phyloP scores from a whole-genome alignment of 352 stramenopile species.

The Pythium volutum region DNA sequence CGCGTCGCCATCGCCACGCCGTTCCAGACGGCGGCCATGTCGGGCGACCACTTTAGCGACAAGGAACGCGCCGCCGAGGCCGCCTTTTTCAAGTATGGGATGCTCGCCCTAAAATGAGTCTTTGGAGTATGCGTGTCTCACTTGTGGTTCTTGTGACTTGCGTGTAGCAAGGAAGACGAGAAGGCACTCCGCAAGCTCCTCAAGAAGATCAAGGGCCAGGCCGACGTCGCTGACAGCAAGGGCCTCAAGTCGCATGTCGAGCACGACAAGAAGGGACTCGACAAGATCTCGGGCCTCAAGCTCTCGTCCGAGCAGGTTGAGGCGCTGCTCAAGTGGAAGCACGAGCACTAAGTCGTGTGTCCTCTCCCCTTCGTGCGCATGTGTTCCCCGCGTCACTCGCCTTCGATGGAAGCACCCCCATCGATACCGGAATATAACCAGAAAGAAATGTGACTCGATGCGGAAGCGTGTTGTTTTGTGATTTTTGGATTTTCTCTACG shows the following conservation, averaged over 20 bases:
- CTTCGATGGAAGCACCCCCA: too few species aligned
- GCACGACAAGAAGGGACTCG: constrained; percentile 73
- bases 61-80: constrained; percentile 79
- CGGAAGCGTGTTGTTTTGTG: neutral
- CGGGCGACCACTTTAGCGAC: constrained; percentile 41
- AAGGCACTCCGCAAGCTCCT: constrained; percentile 84
- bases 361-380: too few species aligned
- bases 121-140: neutral
- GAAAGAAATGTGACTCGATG: neutral
- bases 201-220: constrained; percentile 85
- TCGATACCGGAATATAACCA: neutral
- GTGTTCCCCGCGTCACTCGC: too few species aligned
- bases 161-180: constrained; percentile 81
- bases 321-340: constrained; percentile 88
- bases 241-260: constrained; percentile 71
- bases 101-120: neutral
- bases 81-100: constrained; percentile 84
- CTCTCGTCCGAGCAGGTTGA: constrained; percentile 66
- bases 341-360: constrained; percentile 63
- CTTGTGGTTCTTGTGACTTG: neutral
- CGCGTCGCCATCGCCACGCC: constrained; percentile 41
- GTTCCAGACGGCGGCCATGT: constrained; percentile 42
- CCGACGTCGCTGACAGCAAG: constrained; percentile 53
- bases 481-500: neutral
- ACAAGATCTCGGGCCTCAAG: constrained; percentile 59